phyloP scores from a whole-genome alignment of 306 rosid species.

The Acacia acuminata region DNA sequence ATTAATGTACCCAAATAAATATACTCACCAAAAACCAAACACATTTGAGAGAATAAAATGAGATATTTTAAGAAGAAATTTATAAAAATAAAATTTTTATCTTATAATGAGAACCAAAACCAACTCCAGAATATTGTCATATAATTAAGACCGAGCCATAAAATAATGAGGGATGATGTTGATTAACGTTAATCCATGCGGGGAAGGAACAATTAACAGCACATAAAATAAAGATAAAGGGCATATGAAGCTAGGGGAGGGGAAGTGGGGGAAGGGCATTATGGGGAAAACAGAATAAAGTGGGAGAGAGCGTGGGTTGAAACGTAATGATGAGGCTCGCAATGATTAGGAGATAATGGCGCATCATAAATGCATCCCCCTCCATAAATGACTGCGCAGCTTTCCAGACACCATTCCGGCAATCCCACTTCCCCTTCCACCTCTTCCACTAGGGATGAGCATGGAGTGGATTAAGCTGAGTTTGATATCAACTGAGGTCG shows the following conservation, averaged over 20 bases:
- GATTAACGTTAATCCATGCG: background rate
- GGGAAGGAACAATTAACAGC: background rate
- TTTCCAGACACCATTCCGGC: constrained; percentile 80
- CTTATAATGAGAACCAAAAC: no score
- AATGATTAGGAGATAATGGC: background rate
- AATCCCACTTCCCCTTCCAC: background rate
- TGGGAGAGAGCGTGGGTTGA: background rate
- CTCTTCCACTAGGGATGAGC: background rate
- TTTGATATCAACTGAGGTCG: no score
- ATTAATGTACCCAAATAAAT: no score
- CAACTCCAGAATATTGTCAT: no score
- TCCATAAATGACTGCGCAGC: constrained; percentile 66
- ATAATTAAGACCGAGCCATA: no score
- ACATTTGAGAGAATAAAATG: no score
- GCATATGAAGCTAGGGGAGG: no score
- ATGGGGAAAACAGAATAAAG: background rate
- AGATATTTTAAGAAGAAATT: no score
- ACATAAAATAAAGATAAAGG: background rate
- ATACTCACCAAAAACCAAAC: no score
- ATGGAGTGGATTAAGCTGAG: no score
- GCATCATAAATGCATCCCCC: constrained; percentile 38
- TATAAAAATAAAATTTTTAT: no score
- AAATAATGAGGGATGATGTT: background rate
- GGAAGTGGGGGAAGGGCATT: background rate
- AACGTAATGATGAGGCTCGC: constrained; percentile 50